Percentiles rank a stretch among this genome's conserved stretches.
Conservation (phyloP, 2,329 filamentous ascomycete species). For the Penicillium sp. region DNA sequence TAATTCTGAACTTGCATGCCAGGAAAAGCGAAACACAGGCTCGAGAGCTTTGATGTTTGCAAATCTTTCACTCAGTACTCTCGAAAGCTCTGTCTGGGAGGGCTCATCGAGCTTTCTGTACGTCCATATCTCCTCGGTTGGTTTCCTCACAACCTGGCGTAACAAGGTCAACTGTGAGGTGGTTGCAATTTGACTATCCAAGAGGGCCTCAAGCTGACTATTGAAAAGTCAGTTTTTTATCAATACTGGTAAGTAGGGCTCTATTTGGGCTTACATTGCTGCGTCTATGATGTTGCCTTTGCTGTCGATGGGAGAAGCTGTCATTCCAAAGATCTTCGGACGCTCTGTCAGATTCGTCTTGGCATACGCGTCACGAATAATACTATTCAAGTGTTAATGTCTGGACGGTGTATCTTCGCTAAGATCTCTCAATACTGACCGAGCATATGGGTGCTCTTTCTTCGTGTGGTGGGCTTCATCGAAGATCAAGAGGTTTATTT, state of each 20-base stretch:
- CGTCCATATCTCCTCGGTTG: conserved; percentile 57
- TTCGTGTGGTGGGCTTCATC: conserved; percentile 97
- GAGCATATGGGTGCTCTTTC: conserved; percentile 85
- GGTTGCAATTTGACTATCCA: conserved; percentile 82
- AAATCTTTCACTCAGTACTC: conserved; percentile 54
- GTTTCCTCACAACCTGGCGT: conserved; percentile 57
- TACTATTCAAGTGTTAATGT: conserved; percentile 45
- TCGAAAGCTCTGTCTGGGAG: conserved; percentile 64
- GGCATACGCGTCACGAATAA: conserved; percentile 83
- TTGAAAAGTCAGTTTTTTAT: conserved; percentile 2
- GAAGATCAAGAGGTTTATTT: conserved; percentile 88
- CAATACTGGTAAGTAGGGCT: neutral
- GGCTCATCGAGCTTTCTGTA: conserved; percentile 54
- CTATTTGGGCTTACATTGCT: conserved; percentile 47
- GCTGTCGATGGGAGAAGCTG: conserved; percentile 87
- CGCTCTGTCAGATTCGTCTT: conserved; percentile 48
- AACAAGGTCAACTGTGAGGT: conserved; percentile 60
- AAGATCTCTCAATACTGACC: conserved; percentile 36
- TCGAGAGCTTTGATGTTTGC: conserved; percentile 54
- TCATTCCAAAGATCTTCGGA: conserved; percentile 92
- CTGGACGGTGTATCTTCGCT: neutral
- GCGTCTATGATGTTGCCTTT: conserved; percentile 69
- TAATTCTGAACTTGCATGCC: conserved; percentile 61
- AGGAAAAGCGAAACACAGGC: conserved; percentile 59
- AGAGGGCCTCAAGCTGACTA: conserved; percentile 67